phyloP scores from a whole-genome alignment of 2,329 filamentous ascomycete genomes.

The Monosporascus sp. region DNA sequence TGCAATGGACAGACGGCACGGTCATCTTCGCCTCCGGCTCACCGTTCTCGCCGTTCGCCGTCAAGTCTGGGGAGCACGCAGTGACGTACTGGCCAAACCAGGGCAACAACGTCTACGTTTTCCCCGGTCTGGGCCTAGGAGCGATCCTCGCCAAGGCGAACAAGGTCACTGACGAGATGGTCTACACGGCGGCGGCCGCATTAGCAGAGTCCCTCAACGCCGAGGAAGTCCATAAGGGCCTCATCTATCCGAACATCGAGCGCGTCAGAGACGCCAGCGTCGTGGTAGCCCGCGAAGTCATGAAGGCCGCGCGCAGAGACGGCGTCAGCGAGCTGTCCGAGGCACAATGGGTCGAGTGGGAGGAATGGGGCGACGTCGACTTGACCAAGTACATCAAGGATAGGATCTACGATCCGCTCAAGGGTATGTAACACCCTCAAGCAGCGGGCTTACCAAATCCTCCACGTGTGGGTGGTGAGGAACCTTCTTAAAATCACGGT shows the following conservation, averaged over 20 bases:
- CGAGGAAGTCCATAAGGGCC: conserved; percentile 75
- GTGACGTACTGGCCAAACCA: conserved; percentile 73
- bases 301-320: conserved; percentile 81
- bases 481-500: conserved; percentile 16
- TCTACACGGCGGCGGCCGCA: conserved; percentile 85
- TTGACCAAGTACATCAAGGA: conserved; percentile 56
- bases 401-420: conserved; percentile 53
- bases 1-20: conserved; percentile 84
- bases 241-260: conserved; percentile 87
- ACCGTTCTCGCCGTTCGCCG: conserved; percentile 72
- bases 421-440: conserved; percentile 5
- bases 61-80: conserved; percentile 54
- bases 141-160: conserved; percentile 87
- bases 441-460: conserved; percentile 12
- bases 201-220: conserved; percentile 72
- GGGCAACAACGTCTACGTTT: conserved; percentile 88
- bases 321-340: conserved; percentile 68
- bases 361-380: conserved; percentile 63
- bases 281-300: conserved; percentile 82
- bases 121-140: conserved; percentile 91
- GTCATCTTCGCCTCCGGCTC: conserved; percentile 94
- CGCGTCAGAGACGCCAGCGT: conserved; percentile 88
- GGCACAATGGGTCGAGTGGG: conserved; percentile 66
- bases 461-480: conserved; percentile 9
- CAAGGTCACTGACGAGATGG: conserved; percentile 88